Evolutionary conservation across 2,329 filamentous ascomycete species (phyloP), one percentile per base, ranked within the genome.

Genomic region (Calonectria pseudoturangicola): DNA sequence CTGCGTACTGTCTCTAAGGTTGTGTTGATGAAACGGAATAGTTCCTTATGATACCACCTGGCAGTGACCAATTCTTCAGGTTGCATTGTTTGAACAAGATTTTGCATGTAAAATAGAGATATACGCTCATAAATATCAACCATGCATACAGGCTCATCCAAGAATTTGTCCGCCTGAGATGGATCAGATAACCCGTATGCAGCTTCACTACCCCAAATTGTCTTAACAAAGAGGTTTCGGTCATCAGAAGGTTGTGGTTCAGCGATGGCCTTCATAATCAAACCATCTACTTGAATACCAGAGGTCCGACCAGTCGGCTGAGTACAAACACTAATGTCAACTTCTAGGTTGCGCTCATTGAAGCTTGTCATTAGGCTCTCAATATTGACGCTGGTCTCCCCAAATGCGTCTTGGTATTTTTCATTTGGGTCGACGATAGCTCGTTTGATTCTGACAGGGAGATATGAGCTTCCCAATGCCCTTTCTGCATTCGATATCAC

Each of bases 321-420:
- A 28, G 47, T 28, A 5, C 21, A 50, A 15, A 50, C 25, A 4
- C 1, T 28, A 8, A 50, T 50, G 13, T 50, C 47, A 15, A 50
- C 47, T 21, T 50, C 47, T 6, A 50, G 25, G 3, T 28, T 16
- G 25, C 25, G 47, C 25, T 50, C 47, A 21, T 50, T 50, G 3
- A 50, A 50, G 25, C 47, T 50, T 50, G 47, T 50, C 47, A 50
- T 50, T 12, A 50, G 1, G 28, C 47, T 50, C 47, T 50, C 47
- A 16, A 50, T 50, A 12, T 50, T 12, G 10, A 50, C 13, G 1
- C 28, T 28, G 10, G 47, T 50, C 28, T 5, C 25, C 4, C 47
- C 47, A 6, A 28, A 28, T 16, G 47, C 12, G 5, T 50, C 47
- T 28, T 50, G 47, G 25, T 28, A 28, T 3, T 2, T 28, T 50